phyloP scores from a whole-genome alignment of 371 early-diverging fungal genomes.

The Lichtheimia hyalospora region DNA sequence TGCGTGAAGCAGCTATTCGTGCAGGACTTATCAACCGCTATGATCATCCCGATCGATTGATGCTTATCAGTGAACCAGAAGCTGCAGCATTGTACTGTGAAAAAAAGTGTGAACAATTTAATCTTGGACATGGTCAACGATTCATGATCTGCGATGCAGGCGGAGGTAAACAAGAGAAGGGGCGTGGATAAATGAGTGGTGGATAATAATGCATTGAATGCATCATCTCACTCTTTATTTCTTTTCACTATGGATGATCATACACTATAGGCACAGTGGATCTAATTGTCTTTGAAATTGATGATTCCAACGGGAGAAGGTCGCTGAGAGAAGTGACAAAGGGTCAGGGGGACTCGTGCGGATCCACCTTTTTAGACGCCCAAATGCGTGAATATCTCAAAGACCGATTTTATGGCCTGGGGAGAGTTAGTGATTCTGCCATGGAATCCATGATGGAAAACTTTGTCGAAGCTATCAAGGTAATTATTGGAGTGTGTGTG shows the following conservation, averaged over 20 bases:
- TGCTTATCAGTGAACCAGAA: constrained; percentile 43
- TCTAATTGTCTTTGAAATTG: constrained; percentile 53
- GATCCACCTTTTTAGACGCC: constrained; percentile 56
- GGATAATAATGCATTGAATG: too few species aligned
- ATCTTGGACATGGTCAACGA: constrained; percentile 44
- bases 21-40: constrained; percentile 45
- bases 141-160: constrained; percentile 71
- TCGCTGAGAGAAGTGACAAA: constrained; percentile 54
- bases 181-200: too few species aligned
- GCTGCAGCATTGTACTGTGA: constrained; percentile 42
- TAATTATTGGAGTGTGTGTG: constrained; percentile 12
- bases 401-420: constrained; percentile 39
- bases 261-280: constrained; percentile 54
- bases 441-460: constrained; percentile 51
- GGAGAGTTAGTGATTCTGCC: constrained; percentile 44
- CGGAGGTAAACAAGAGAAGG: constrained; percentile 20
- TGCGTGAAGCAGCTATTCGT: constrained; percentile 50
- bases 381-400: constrained; percentile 52
- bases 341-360: constrained; percentile 57
- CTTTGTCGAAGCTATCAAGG: constrained; percentile 48
- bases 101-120: constrained; percentile 48
- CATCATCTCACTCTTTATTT: too few species aligned
- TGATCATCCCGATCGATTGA: constrained; percentile 48
- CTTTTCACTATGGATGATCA: background rate
- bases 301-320: constrained; percentile 39